Conservation (phyloP, 768 basidiomycete species). For the Postia placenta region DNA sequence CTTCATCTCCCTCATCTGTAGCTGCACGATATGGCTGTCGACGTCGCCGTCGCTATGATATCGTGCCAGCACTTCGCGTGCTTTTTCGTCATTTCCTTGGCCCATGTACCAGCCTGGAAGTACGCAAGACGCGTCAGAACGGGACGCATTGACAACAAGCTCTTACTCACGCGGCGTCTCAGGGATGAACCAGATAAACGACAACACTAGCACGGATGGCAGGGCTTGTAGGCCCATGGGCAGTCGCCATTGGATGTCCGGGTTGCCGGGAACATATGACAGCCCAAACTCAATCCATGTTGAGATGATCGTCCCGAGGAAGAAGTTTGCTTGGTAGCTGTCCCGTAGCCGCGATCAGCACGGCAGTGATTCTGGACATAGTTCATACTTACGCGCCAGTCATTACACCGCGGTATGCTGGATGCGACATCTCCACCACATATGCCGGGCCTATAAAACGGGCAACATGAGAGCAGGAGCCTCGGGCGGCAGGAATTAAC, state of each 20-base stretch:
- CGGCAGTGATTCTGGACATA: background rate
- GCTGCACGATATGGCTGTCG: conserved; percentile 46
- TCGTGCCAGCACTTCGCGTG: conserved; percentile 52
- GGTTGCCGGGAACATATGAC: conserved; percentile 31
- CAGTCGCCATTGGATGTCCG: conserved; percentile 56
- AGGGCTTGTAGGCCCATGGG: conserved; percentile 59
- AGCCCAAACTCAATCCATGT: conserved; percentile 35
- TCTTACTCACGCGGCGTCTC: conserved; percentile 64
- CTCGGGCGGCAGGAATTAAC: conserved; percentile 31
- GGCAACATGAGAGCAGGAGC: conserved; percentile 12
- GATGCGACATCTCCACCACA: conserved; percentile 63
- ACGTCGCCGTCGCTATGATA: conserved; percentile 68
- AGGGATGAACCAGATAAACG: conserved; percentile 52
- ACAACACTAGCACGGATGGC: conserved; percentile 50
- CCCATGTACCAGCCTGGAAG: conserved; percentile 16
- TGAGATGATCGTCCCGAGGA: conserved; percentile 16
- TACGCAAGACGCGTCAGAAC: no score
- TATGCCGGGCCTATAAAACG: conserved; percentile 44
- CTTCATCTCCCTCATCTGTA: conserved; percentile 19
- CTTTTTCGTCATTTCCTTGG: conserved; percentile 56
- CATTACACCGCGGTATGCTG: conserved; percentile 43
- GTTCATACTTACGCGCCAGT: conserved; percentile 40
- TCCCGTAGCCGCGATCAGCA: no score
- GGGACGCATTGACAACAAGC: conserved; percentile 22
- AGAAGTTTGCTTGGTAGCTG: conserved; percentile 11